These are phyloP conservation scores for Macrolepiota fuliginosa DNA, from an alignment of 768 basidiomycete genomes.

Conservation along the genomic window DNA sequence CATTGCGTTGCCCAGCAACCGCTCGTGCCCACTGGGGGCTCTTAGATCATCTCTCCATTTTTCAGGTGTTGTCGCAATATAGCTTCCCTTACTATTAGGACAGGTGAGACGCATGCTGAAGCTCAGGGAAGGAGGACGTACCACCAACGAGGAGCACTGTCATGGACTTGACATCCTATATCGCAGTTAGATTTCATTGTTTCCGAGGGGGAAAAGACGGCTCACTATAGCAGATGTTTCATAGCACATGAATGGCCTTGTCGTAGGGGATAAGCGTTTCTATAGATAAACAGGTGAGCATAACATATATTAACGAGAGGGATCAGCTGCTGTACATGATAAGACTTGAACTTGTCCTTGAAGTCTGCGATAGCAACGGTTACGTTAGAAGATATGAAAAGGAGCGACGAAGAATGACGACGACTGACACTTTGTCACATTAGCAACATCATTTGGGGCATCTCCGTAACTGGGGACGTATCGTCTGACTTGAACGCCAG, in stretches of 20 bases:
- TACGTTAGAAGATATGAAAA: background rate
- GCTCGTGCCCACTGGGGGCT: background rate
- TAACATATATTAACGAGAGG: background rate
- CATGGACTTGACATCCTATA: slow-evolving; percentile 41
- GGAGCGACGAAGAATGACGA: background rate
- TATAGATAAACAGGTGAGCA: slow-evolving; percentile 20
- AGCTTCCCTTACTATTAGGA: slow-evolving; percentile 31
- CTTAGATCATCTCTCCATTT: slow-evolving; percentile 28
- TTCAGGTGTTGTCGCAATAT: slow-evolving; percentile 39
- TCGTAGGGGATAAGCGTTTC: slow-evolving; percentile 55
- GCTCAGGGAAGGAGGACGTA: background rate
- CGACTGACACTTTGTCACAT: slow-evolving; percentile 62
- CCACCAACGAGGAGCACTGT: slow-evolving; percentile 32
- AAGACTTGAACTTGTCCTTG: slow-evolving; percentile 62
- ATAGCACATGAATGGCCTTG: slow-evolving; percentile 63
- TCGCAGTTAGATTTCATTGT: background rate
- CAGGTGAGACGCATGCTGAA: background rate
- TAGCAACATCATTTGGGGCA: slow-evolving; percentile 51
- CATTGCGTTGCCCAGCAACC: background rate
- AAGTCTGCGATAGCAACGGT: slow-evolving; percentile 44
- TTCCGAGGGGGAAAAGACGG: slow-evolving; percentile 12
- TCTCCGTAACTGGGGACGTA: slow-evolving; percentile 65
- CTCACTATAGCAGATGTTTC: slow-evolving; percentile 71
- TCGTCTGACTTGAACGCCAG: slow-evolving; percentile 53
- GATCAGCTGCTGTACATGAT: slow-evolving; percentile 45